A percentile compares a stretch with the other conserved stretches of the same genome.
Evolutionary conservation across 805 yeast genomes (phyloP).

Genomic region (Cyberlindnera amylophila): DNA sequence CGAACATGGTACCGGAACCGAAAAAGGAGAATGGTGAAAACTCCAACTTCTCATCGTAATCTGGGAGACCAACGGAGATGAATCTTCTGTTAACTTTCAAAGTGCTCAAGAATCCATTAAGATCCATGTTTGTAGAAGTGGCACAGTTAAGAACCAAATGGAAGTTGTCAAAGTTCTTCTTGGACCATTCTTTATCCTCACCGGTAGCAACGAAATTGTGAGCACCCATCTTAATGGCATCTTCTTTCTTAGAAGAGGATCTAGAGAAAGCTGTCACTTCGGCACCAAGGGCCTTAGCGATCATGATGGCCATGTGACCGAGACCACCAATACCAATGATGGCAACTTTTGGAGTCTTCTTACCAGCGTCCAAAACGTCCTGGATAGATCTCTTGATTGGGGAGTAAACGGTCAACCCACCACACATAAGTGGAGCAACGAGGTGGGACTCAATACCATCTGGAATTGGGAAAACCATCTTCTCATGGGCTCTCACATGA

Average conservation of each 20-base stretch:
- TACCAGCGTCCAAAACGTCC: slow-evolving; percentile 20
- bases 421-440: slow-evolving; percentile 75
- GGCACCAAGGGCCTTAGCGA: slow-evolving; percentile 59
- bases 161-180: slow-evolving; percentile 31
- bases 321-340: slow-evolving; percentile 55
- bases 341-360: slow-evolving; percentile 40
- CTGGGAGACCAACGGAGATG: slow-evolving; percentile 67
- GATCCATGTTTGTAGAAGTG: slow-evolving; percentile 42
- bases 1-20: slow-evolving; percentile 45
- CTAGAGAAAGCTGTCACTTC: slow-evolving; percentile 56
- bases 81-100: slow-evolving; percentile 58
- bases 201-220: slow-evolving; percentile 50
- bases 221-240: slow-evolving; percentile 50
- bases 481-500: slow-evolving; percentile 59
- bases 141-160: slow-evolving; percentile 51
- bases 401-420: slow-evolving; percentile 69
- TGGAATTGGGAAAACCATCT: slow-evolving; percentile 63
- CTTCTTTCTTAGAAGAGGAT: slow-evolving; percentile 42
- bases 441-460: slow-evolving; percentile 44
- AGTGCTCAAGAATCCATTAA: slow-evolving; percentile 43
- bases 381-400: slow-evolving; percentile 49
- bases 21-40: slow-evolving; percentile 52
- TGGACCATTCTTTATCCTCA: slow-evolving; percentile 42
- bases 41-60: slow-evolving; percentile 34
- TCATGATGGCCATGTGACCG: slow-evolving; percentile 52